Evolutionary conservation across 164 flowering plant species (phyloP).

Genomic region (Vitis riparia): DNA sequence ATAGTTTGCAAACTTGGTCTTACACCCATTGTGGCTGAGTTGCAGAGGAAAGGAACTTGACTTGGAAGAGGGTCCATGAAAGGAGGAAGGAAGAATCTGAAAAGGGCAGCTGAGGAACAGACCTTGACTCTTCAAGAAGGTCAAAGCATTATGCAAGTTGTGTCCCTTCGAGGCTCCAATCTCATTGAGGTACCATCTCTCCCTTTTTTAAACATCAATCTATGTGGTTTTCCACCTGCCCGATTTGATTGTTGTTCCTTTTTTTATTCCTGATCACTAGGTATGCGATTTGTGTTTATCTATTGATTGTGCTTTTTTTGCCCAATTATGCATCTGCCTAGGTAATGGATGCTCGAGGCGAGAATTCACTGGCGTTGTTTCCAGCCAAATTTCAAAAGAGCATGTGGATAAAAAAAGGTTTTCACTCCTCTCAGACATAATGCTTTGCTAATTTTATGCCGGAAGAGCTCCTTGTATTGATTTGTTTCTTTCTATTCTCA

Average conservation of each 20-base stretch:
- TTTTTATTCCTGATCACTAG: neutral
- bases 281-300: too few species aligned
- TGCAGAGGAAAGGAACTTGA: too few species aligned
- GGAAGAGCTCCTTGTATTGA: neutral
- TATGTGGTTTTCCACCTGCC: neutral
- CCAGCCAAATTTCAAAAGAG: conserved; percentile 93
- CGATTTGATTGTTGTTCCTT: neutral
- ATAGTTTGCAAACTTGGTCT: too few species aligned
- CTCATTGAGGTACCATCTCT: conserved; percentile 56
- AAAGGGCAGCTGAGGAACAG: conserved; percentile 54
- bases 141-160: conserved; percentile 70
- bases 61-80: conserved; percentile 30
- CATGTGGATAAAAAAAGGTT: conserved; percentile 90
- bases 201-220: neutral
- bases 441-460: neutral
- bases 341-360: conserved; percentile 77
- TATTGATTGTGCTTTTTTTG: neutral
- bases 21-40: too few species aligned
- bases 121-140: conserved; percentile 50
- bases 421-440: neutral
- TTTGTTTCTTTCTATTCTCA: neutral
- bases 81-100: conserved; percentile 88
- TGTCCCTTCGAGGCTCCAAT: conserved; percentile 81
- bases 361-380: conserved; percentile 68
- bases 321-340: conserved; percentile 10